Base-by-base conservation (phyloP, 2,329 filamentous ascomycete species). In the Madurella mycetomatis region DNA sequence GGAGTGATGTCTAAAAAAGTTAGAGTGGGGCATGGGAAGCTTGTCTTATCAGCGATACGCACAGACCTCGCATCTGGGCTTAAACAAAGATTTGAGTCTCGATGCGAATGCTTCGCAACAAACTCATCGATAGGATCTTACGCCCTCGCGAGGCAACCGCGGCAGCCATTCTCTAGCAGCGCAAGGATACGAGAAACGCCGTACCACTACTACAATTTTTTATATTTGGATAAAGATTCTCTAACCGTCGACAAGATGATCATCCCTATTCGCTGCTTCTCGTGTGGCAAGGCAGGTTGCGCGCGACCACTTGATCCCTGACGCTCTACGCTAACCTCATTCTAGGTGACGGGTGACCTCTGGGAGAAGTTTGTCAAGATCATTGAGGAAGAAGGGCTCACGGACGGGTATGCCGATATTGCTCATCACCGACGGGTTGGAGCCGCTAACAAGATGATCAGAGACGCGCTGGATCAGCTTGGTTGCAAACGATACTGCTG, bases 181-280 rank as follows among this genome's bases (percentile, higher is more conserved):
- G 2, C 49, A 16, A 25, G 32, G 15, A 40, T 41, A 16, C 39
- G n/a, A 32, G 15, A 18, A 31, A 43, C 7, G 30, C 9, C 12
- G 11, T 34, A 18, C 30, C 18, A 12, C 12, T 15, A 2, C 34
- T 18, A 5, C 34, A 15, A 13, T 13, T 34, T 34, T 17, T 39
- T 30, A 39, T 8, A 15, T 13, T 31, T 16, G 25, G 15, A 42
- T 30, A n/a, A n/a, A 4, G 48, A 13, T 16, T 13, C 45, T 53
- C 13, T n/a, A 44, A 34, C 19, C 37, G 7, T 39, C 53, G 46
- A 25, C 76, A 87, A 75, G 54, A 99, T 99, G 94, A 99, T 99
- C 74, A 97, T 99, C 64, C 94, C 94, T 2, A 90, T 99, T 62
- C 90, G 94, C 64, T 99, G 94, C 77, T 99, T 99, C 76, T 97